Evolutionary conservation across 306 rosid species (phyloP), one percentile per base, ranked within the genome.

Genomic region (Vicia faba): DNA sequence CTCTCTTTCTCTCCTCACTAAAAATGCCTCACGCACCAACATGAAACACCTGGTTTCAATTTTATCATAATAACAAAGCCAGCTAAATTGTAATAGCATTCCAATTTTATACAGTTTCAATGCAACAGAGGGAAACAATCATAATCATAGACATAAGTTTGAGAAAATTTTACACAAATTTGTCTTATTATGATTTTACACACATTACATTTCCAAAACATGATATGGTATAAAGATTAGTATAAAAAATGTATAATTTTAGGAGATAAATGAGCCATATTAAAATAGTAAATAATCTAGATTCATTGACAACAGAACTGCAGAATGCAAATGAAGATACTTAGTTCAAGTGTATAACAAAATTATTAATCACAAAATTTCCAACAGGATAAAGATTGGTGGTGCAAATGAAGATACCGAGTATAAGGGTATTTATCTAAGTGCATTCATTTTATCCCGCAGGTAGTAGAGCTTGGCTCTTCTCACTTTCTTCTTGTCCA

Each of bases 391-490:
- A 56, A 69, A 69, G 49, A 16, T 62, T 28, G 43, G 79, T 75
- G 81, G 79, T 75, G 81, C 1, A 81, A 85, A 33, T 33, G 38
- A 33, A 33, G 49, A 11, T 40, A 40, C 44, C 45, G n/a, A 40
- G 45, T 11, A 40, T 40, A 40, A 40, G 5, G 1, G 18, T 6
- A 5, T 26, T 74, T 86, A 61, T 83, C 82, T 90, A 45, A 93
- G 89, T 38, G 97, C 82, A 50, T 93, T 91, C 92, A 88, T 90
- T 80, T 77, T 93, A 71, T 88, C 96, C 85, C 97, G 81, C 82
- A 90, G 87, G 75, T 83, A 90, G 82, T 90, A 90, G 38, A 93
- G 97, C 84, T 93, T 90, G 65, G 99, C 99, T 79, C 99, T 86
- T 75, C 95, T 79, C 68, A 90, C 95, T 82, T 76, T 90, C 95